Conservation (phyloP, 2,329 filamentous ascomycete species). For the Beauveria medogensis region DNA sequence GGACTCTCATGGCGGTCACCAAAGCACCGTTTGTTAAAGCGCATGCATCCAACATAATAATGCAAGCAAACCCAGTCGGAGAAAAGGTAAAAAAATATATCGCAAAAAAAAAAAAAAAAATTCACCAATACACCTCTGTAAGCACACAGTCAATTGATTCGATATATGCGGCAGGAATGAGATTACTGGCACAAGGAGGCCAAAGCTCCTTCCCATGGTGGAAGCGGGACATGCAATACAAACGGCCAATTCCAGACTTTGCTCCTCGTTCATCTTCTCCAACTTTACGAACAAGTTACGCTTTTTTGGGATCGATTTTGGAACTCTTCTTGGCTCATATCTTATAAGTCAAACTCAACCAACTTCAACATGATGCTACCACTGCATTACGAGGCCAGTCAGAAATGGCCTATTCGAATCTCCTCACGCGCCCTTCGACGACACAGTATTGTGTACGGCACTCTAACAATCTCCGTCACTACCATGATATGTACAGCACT, state of each 20-base stretch:
- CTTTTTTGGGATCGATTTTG: constrained; percentile 17
- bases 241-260: neutral
- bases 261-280: neutral
- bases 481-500: neutral
- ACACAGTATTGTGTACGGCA: constrained; percentile 8
- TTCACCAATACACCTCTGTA: no score
- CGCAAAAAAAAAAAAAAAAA: no score
- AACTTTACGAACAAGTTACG: neutral
- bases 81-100: no score
- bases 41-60: no score
- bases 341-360: constrained; percentile 8
- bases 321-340: constrained; percentile 21
- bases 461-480: neutral
- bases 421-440: constrained; percentile 6
- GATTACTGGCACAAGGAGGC: no score
- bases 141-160: no score
- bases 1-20: no score
- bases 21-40: no score
- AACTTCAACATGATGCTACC: neutral
- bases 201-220: no score
- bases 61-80: no score
- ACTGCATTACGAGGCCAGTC: neutral
- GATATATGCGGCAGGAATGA: no score
- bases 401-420: constrained; percentile 1
- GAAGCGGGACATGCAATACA: neutral